Percentiles rank a stretch among this genome's conserved stretches.
Conservation (phyloP, 768 basidiomycete genomes). For the Flagelloscypha sp. region DNA sequence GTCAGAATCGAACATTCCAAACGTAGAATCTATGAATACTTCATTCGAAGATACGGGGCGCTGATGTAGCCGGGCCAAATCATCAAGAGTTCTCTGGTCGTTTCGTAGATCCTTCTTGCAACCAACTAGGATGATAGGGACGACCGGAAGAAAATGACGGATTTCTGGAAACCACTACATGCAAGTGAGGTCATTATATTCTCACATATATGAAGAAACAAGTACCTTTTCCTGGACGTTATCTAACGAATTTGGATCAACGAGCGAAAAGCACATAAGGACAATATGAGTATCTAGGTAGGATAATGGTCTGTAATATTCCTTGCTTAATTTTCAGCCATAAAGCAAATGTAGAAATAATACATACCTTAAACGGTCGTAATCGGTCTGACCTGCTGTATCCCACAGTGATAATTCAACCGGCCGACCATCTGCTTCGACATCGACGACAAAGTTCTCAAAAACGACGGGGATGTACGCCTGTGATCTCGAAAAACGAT, state of each 20-base stretch:
- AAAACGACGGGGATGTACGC: too few species aligned
- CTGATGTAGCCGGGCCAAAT: too few species aligned
- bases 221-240: slow-evolving; percentile 69
- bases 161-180: slow-evolving; percentile 73
- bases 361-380: too few species aligned
- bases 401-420: slow-evolving; percentile 75
- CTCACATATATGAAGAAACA: slow-evolving; percentile 20
- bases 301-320: slow-evolving; percentile 70
- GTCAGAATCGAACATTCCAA: too few species aligned
- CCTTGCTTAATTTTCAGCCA: slow-evolving; percentile 61
- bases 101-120: slow-evolving; percentile 66
- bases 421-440: slow-evolving; percentile 68
- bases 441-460: slow-evolving; percentile 76
- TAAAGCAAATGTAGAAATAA: too few species aligned
- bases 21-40: too few species aligned
- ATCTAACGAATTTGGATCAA: slow-evolving; percentile 67
- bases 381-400: slow-evolving; percentile 43
- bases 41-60: slow-evolving; percentile 29
- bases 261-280: slow-evolving; percentile 70
- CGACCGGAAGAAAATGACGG: slow-evolving; percentile 54
- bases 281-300: slow-evolving; percentile 77
- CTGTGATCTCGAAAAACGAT: too few species aligned
- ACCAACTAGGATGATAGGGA: slow-evolving; percentile 67
- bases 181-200: neutral
- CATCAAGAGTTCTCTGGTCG: too few species aligned